Evolutionary conservation across 768 basidiomycete genomes (phyloP).

Genomic region (Agrocybe chaxingu): DNA sequence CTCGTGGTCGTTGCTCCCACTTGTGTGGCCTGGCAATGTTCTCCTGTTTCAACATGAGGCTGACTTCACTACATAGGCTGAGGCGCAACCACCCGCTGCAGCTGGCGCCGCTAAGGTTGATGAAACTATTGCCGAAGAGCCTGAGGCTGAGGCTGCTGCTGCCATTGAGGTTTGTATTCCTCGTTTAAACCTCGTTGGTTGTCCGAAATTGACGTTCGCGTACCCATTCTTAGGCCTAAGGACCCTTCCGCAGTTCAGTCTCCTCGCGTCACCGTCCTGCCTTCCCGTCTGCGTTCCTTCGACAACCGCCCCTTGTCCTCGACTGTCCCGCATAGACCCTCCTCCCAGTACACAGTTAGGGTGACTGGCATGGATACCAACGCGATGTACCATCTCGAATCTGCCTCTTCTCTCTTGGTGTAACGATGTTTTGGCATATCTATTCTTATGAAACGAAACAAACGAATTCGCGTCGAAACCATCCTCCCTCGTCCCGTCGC

Average conservation of each 20-base stretch:
- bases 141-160: conserved; percentile 38
- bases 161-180: conserved; percentile 11
- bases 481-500: conserved; percentile 13
- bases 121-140: conserved; percentile 57
- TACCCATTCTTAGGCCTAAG: conserved; percentile 9
- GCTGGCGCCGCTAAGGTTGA: conserved; percentile 29
- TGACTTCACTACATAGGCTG: conserved; percentile 27
- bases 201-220: neutral
- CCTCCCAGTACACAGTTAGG: conserved; percentile 7
- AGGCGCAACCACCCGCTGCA: conserved; percentile 36
- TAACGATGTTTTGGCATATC: conserved; percentile 16
- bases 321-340: conserved; percentile 1
- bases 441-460: conserved; percentile 20
- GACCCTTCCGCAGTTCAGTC: neutral
- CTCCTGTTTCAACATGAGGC: conserved; percentile 8
- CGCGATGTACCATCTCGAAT: conserved; percentile 13
- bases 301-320: conserved; percentile 3
- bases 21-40: conserved; percentile 6
- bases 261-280: neutral
- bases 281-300: neutral
- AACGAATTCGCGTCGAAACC: conserved; percentile 13
- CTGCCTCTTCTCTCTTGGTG: conserved; percentile 13
- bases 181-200: neutral
- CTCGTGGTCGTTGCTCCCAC: neutral
- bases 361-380: conserved; percentile 10